phyloP scores from a whole-genome alignment of 2,329 filamentous ascomycete species.

The Claviceps monticola region DNA sequence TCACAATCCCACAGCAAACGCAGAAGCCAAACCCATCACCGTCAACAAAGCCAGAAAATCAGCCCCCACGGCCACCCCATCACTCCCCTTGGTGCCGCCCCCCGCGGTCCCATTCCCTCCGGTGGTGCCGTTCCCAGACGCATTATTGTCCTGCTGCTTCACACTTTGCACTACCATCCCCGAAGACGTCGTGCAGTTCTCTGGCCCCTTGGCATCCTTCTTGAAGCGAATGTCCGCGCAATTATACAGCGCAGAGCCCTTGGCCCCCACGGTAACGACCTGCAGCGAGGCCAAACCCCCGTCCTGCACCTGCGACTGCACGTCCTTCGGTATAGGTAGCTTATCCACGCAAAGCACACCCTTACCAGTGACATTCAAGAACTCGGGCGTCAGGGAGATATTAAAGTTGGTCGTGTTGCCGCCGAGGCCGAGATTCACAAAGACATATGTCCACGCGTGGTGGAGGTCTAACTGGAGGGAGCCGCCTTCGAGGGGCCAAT shows the following conservation, averaged over 20 bases:
- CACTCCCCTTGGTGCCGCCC: slow-evolving; percentile 7
- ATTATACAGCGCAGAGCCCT: slow-evolving; percentile 52
- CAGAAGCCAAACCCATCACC: slow-evolving; percentile 23
- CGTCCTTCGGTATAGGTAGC: slow-evolving; percentile 39
- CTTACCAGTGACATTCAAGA: slow-evolving; percentile 43
- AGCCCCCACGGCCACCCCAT: slow-evolving; percentile 11
- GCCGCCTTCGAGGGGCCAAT: slow-evolving; percentile 39
- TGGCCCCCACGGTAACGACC: slow-evolving; percentile 49
- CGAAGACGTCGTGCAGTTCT: slow-evolving; percentile 17
- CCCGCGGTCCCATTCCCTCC: not conserved
- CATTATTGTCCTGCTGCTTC: slow-evolving; percentile 14
- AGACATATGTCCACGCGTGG: slow-evolving; percentile 38
- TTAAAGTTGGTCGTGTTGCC: slow-evolving; percentile 49
- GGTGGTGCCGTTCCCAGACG: not conserved
- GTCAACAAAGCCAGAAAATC: slow-evolving; percentile 18
- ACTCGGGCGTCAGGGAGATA: slow-evolving; percentile 47
- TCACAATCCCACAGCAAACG: slow-evolving; percentile 24
- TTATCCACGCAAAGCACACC: slow-evolving; percentile 53
- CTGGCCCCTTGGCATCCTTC: slow-evolving; percentile 30
- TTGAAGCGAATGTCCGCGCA: slow-evolving; percentile 64
- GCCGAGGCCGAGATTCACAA: slow-evolving; percentile 38
- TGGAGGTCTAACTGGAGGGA: slow-evolving; percentile 33
- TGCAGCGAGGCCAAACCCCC: slow-evolving; percentile 54
- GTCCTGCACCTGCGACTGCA: slow-evolving; percentile 26
- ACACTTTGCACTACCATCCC: slow-evolving; percentile 30